Conservation (phyloP, 495 filamentous ascomycete species). For the Aspergillus cavernicola region DNA sequence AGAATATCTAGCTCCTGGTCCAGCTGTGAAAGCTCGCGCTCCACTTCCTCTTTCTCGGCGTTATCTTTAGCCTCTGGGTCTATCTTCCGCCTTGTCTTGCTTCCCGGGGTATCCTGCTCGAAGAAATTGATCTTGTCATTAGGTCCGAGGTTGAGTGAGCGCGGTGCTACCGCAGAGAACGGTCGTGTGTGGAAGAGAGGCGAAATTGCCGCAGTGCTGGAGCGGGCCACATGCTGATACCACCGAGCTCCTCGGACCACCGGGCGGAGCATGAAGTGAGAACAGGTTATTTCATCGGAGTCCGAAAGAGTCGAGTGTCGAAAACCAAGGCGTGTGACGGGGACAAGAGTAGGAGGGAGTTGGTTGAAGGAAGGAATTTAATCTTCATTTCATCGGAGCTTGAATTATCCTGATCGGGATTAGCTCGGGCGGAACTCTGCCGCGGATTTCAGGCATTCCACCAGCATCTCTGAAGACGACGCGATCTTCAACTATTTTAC, state of each 20-base stretch:
- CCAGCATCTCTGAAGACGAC: not conserved
- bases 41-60: conserved; percentile 39
- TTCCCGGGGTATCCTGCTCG: conserved; percentile 35
- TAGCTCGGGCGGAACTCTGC: conserved; percentile 9
- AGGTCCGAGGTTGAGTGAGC: conserved; percentile 34
- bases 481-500: not conserved
- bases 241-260: conserved; percentile 44
- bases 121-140: conserved; percentile 45
- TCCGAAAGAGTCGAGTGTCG: not conserved
- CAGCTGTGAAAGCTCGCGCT: conserved; percentile 45
- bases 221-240: conserved; percentile 40
- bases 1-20: conserved; percentile 52
- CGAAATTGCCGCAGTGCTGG: conserved; percentile 25
- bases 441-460: conserved; percentile 14
- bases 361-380: conserved; percentile 3
- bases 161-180: conserved; percentile 35
- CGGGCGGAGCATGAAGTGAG: conserved; percentile 47
- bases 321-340: not conserved
- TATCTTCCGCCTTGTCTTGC: conserved; percentile 35
- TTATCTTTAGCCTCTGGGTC: conserved; percentile 53
- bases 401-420: conserved; percentile 13
- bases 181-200: conserved; percentile 22
- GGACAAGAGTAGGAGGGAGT: conserved; percentile 6
- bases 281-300: conserved; percentile 33
- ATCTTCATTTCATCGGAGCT: conserved; percentile 11